phyloP scores from a whole-genome alignment of 2,329 filamentous ascomycete species.

The Paraphoma chrysanthemicola region DNA sequence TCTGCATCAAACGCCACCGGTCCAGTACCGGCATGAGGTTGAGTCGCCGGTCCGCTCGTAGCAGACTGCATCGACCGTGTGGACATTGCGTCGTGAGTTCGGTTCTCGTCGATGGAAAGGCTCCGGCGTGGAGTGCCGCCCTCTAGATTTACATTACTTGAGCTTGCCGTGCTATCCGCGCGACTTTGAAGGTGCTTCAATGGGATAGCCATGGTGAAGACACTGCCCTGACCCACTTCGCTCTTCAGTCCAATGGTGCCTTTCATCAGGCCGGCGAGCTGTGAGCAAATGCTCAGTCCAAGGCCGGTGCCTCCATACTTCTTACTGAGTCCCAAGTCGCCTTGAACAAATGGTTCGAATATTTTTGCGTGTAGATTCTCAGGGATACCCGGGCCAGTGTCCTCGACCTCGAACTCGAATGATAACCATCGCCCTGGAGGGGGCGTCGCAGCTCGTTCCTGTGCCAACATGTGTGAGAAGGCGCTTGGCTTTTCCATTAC shows the following conservation, averaged over 20 bases:
- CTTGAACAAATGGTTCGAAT: constrained; percentile 94
- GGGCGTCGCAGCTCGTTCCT: constrained; percentile 46
- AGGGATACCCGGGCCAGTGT: constrained; percentile 86
- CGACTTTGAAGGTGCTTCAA: constrained; percentile 76
- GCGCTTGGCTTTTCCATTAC: constrained; percentile 47
- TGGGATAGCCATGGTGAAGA: constrained; percentile 83
- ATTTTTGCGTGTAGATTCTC: constrained; percentile 79
- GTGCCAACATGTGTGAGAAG: constrained; percentile 44
- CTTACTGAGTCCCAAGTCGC: constrained; percentile 86
- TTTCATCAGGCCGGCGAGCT: constrained; percentile 83
- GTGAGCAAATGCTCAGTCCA: constrained; percentile 87
- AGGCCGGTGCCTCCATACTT: constrained; percentile 90
- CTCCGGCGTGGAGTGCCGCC: constrained; percentile 34
- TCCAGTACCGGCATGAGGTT: constrained; percentile 27
- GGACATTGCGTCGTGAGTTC: constrained; percentile 39
- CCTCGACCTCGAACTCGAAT: constrained; percentile 89
- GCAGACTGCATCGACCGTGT: constrained; percentile 41
- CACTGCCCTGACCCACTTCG: constrained; percentile 75
- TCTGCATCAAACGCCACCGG: constrained; percentile 62
- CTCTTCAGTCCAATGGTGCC: constrained; percentile 77
- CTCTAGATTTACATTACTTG: constrained; percentile 37
- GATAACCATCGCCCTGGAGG: constrained; percentile 71
- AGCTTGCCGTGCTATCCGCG: constrained; percentile 59
- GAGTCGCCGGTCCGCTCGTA: constrained; percentile 26
- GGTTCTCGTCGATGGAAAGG: constrained; percentile 34